phyloP scores from a whole-genome alignment of 768 basidiomycete genomes.

The Lactifluus rugatus region DNA sequence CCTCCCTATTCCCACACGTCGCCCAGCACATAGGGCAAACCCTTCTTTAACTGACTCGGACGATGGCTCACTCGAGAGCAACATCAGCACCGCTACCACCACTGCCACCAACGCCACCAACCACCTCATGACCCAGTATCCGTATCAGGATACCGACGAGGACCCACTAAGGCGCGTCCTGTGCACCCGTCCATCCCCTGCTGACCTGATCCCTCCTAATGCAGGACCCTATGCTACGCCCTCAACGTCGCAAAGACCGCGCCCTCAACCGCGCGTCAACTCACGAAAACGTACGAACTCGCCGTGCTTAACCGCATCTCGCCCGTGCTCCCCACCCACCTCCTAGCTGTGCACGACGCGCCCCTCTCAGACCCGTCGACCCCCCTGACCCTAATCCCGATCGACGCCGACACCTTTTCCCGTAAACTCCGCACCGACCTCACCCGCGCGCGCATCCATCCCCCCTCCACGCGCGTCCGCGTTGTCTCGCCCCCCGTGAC shows the following conservation, averaged over 20 bases:
- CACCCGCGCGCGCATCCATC: not conserved
- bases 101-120: not conserved
- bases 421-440: slow-evolving; percentile 4
- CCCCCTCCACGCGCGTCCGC: not conserved
- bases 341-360: slow-evolving; percentile 11
- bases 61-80: not conserved
- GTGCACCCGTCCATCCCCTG: not conserved
- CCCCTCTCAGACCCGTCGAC: slow-evolving; percentile 2
- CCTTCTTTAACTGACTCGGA: slow-evolving; percentile 9
- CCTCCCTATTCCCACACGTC: slow-evolving; percentile 13
- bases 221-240: slow-evolving; percentile 5
- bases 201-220: too few species aligned
- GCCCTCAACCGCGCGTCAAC: slow-evolving; percentile 3
- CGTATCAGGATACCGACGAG: slow-evolving; percentile 13
- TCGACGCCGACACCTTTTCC: slow-evolving; percentile 8
- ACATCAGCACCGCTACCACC: not conserved
- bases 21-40: slow-evolving; percentile 4
- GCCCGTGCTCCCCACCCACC: slow-evolving; percentile 4
- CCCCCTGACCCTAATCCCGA: slow-evolving; percentile 2
- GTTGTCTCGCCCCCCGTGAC: not conserved
- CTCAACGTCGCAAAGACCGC: slow-evolving; percentile 8
- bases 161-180: slow-evolving; percentile 8
- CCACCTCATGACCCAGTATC: slow-evolving; percentile 13
- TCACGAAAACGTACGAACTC: slow-evolving; percentile 14
- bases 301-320: slow-evolving; percentile 4